Base-by-base conservation (phyloP, 352 stramenopile species). In the Pythium rhizo-oryzae region DNA sequence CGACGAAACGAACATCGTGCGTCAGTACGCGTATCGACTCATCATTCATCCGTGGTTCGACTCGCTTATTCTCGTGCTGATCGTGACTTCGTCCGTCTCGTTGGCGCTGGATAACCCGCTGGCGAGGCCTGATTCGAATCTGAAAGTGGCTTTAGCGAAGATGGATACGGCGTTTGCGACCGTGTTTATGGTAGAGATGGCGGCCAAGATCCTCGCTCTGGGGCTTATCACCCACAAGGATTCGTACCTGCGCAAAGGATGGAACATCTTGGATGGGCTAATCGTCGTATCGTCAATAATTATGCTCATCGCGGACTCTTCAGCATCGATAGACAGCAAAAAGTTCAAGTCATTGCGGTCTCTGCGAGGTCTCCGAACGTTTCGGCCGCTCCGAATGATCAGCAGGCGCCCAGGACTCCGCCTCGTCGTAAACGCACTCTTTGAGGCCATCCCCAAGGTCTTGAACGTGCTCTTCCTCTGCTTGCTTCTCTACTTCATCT, bases 401-500 rank as follows among this genome's bases (percentile, higher is more conserved):
- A 94, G 87, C 30, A 78, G 91, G 1, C 77, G 82, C 8, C 91
- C 91, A 0, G 91, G 90, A 0, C 70, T 98, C 0, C 94, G 93
- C 35, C 69, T 98, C 11, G 92, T 98, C 0, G 92, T 99, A 4
- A 97, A 97, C 25, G 81, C 92, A 0, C 72, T 98, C 19, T 84
- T 98, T 23, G 81, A 92, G 55, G 86, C 89, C 18, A 97, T 98
- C n/a, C 93, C 91, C 0, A 79, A 81, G 19, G 91, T 98, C 11
- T 70, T 94, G 5, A 98, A 98, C 71, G 85, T 98, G 4, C 65
- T 96, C 4, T 82, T 98, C 56, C 78, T 99, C 3, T 98, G 91
- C 56, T 79, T 91, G 47, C 77, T 99, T 0, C 97, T 98, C 67
- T 98, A 97, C 60, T 79, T 99, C 25, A 97, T 98, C 51, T 99